phyloP scores from a whole-genome alignment of 164 flowering plant species.

The Dillenia suffruticosa region DNA sequence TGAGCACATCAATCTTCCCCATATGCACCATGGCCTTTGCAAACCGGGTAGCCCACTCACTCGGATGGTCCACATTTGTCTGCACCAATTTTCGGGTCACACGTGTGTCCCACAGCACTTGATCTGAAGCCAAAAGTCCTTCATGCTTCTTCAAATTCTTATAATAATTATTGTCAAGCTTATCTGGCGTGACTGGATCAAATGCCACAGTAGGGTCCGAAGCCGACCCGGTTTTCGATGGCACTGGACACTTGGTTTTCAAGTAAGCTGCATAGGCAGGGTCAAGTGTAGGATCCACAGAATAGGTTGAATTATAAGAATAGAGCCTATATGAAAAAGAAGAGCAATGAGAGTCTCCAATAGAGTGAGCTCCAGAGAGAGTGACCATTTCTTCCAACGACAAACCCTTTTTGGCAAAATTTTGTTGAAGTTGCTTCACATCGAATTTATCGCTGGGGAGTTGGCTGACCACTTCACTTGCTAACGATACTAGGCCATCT shows the following conservation, averaged over 20 bases:
- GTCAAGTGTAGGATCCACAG: constrained; percentile 29
- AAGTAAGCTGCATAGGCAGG: constrained; percentile 13
- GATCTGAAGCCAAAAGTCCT: constrained; percentile 30
- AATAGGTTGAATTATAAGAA: constrained; percentile 15
- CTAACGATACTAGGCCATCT: constrained; percentile 9
- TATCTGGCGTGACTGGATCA: constrained; percentile 16
- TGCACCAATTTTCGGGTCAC: constrained; percentile 12
- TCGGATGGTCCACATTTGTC: constrained; percentile 15
- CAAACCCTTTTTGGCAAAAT: constrained; percentile 10
- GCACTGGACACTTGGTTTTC: constrained; percentile 24
- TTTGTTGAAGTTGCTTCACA: constrained; percentile 5
- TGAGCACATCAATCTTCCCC: constrained; percentile 33
- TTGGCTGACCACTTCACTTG: not conserved
- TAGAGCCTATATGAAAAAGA: constrained; percentile 23
- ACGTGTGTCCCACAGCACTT: constrained; percentile 14
- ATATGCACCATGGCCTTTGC: constrained; percentile 32
- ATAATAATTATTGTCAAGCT: constrained; percentile 30
- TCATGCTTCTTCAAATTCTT: not conserved
- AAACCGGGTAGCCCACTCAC: constrained; percentile 18
- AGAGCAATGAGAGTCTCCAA: constrained; percentile 15
- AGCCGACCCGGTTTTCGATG: not conserved
- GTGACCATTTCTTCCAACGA: constrained; percentile 17
- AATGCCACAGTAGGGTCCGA: constrained; percentile 13
- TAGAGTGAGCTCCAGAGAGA: constrained; percentile 17
- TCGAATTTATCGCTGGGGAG: constrained; percentile 8